These are phyloP conservation scores for Clonostachys rhizophaga DNA, from an alignment of 2,329 filamentous ascomycete species.

Conservation along the genomic window DNA sequence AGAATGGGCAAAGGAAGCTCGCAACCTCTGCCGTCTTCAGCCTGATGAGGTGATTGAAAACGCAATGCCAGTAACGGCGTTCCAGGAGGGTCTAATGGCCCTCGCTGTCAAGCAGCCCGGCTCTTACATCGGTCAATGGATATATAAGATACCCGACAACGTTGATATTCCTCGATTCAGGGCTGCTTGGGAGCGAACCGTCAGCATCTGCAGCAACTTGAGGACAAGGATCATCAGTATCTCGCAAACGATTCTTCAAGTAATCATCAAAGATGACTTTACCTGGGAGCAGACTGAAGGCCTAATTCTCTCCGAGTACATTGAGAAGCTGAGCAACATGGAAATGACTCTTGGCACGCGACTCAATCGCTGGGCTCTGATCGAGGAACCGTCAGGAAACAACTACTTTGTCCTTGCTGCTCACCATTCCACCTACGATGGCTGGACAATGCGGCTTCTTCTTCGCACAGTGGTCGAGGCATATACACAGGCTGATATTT, in stretches of 20 bases:
- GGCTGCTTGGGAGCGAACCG: conserved; percentile 9
- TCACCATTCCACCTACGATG: conserved; percentile 18
- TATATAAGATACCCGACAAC: conserved; percentile 4
- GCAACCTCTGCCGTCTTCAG: background rate
- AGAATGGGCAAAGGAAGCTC: background rate
- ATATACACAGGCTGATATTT: background rate
- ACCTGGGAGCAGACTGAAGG: background rate
- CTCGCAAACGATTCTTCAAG: conserved; percentile 1
- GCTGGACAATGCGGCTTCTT: conserved; percentile 5
- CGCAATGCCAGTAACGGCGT: conserved; percentile 26
- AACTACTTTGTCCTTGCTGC: conserved; percentile 12
- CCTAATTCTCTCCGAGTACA: background rate
- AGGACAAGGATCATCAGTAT: conserved; percentile 10
- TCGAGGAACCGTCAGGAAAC: background rate
- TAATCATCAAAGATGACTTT: conserved; percentile 4
- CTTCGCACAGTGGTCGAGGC: background rate
- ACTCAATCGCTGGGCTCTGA: background rate
- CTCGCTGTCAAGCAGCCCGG: conserved; percentile 15
- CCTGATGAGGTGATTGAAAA: conserved; percentile 14
- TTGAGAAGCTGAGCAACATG: background rate
- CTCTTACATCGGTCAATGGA: conserved; percentile 9
- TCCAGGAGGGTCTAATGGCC: conserved; percentile 28
- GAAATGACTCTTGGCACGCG: conserved; percentile 1
- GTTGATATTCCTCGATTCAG: conserved; percentile 7
- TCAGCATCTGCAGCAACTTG: conserved; percentile 7